These are phyloP conservation scores for Botryotinia globosa DNA, from an alignment of 2,329 filamentous ascomycete genomes.

Conservation along the genomic window DNA sequence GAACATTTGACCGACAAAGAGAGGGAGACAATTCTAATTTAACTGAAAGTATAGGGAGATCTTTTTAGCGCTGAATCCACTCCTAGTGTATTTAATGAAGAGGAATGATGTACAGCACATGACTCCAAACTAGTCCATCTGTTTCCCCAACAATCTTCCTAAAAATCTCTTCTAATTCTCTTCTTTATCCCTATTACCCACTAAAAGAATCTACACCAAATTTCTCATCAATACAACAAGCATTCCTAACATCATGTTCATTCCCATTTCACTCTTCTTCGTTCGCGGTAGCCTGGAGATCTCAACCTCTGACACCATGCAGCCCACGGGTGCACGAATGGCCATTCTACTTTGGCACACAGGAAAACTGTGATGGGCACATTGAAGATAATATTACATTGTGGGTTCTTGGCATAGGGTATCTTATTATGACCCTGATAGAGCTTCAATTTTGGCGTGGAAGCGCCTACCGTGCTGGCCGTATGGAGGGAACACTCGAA, in stretches of 20 bases:
- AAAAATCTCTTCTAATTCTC: too few relatives aligned
- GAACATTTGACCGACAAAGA: background rate
- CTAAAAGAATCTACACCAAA: too few relatives aligned
- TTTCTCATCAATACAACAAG: too few relatives aligned
- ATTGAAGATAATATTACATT: background rate
- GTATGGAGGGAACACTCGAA: background rate
- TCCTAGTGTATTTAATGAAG: background rate
- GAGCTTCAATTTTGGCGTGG: too few relatives aligned
- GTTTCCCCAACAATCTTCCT: background rate
- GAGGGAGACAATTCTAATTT: background rate
- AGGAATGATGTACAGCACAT: background rate
- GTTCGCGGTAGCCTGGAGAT: too few relatives aligned
- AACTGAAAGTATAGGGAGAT: background rate
- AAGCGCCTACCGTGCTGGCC: rapidly evolving
- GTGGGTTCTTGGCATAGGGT: background rate
- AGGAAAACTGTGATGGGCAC: background rate
- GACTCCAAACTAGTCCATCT: too few relatives aligned
- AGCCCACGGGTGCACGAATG: background rate
- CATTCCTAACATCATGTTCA: too few relatives aligned
- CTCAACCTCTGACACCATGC: background rate
- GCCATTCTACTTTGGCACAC: background rate
- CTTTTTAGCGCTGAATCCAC: background rate
- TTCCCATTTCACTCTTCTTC: too few relatives aligned
- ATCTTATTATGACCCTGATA: background rate
- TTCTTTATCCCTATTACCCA: too few relatives aligned